A percentile compares a stretch with the other conserved stretches of the same genome.
Conservation (phyloP, 441 rosid genomes). For the Theobroma grandiflorum region DNA sequence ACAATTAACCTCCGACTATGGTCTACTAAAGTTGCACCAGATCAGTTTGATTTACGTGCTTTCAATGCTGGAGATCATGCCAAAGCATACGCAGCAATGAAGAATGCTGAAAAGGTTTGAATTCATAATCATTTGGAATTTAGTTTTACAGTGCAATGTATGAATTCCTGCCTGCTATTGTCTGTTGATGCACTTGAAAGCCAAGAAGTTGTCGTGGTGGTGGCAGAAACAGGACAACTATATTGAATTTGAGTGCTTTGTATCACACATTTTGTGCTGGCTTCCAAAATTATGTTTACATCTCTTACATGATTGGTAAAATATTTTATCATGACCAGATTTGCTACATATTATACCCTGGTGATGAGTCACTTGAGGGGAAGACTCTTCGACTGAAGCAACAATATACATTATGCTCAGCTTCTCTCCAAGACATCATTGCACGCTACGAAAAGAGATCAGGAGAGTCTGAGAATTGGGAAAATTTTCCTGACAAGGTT, state of each 20-base stretch:
- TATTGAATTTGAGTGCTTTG: slow-evolving; percentile 17
- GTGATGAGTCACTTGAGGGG: slow-evolving; percentile 90
- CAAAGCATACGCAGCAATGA: slow-evolving; percentile 73
- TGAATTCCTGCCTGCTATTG: neutral
- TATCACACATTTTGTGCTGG: neutral
- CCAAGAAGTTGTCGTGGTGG: neutral
- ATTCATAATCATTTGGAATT: slow-evolving; percentile 16
- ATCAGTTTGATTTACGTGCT: slow-evolving; percentile 74
- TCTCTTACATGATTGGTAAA: neutral
- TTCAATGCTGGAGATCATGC: slow-evolving; percentile 88
- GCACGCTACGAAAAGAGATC: slow-evolving; percentile 81
- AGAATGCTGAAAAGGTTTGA: slow-evolving; percentile 82
- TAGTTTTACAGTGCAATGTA: neutral
- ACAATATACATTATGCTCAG: slow-evolving; percentile 93
- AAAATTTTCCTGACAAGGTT: slow-evolving; percentile 81
- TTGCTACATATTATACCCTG: slow-evolving; percentile 88
- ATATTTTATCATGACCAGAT: slow-evolving; percentile 49
- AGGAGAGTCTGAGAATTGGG: slow-evolving; percentile 71
- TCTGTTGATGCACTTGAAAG: slow-evolving; percentile 2
- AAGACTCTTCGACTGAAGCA: slow-evolving; percentile 91
- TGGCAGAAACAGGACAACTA: neutral
- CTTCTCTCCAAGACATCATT: slow-evolving; percentile 93
- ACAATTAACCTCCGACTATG: slow-evolving; percentile 88
- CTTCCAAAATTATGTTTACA: neutral
- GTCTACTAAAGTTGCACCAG: slow-evolving; percentile 86